phyloP scores from a whole-genome alignment of 805 yeast genomes.

The Yamadazyma philogaea region DNA sequence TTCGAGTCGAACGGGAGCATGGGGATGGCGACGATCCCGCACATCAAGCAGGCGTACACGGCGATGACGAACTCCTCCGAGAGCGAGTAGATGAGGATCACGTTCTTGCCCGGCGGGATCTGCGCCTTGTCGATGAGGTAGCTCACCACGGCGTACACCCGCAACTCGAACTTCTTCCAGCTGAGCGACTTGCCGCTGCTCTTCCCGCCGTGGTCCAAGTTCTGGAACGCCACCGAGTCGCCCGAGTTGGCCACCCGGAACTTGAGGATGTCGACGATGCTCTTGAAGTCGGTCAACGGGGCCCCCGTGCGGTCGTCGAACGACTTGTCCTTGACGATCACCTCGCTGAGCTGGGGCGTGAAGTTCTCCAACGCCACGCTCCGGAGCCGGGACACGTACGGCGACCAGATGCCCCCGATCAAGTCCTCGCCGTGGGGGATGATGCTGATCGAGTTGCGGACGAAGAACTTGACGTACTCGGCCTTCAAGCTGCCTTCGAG shows the following conservation, averaged over 20 bases:
- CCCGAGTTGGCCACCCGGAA: constrained; percentile 73
- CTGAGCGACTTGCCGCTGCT: constrained; percentile 38
- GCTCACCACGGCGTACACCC: constrained; percentile 70
- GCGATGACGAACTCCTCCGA: constrained; percentile 85
- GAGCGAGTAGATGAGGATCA: constrained; percentile 78
- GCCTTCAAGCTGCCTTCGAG: constrained; percentile 77
- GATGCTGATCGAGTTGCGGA: constrained; percentile 58
- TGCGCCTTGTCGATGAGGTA: constrained; percentile 66
- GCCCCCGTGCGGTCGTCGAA: constrained; percentile 74
- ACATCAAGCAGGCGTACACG: constrained; percentile 77
- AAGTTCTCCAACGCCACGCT: constrained; percentile 55
- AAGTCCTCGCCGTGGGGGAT: constrained; percentile 74
- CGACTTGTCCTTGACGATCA: constrained; percentile 73
- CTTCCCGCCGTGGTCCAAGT: constrained; percentile 35
- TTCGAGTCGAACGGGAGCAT: constrained; percentile 65
- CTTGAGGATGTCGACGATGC: constrained; percentile 70
- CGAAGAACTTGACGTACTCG: constrained; percentile 75
- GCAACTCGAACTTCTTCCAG: constrained; percentile 80
- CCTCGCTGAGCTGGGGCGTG: constrained; percentile 76
- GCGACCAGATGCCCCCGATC: constrained; percentile 82
- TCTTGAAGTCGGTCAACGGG: constrained; percentile 68
- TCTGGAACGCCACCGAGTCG: constrained; percentile 74
- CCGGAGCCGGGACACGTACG: constrained; percentile 66
- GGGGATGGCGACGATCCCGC: constrained; percentile 79
- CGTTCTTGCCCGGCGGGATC: constrained; percentile 65